phyloP scores from a whole-genome alignment of 805 yeast genomes.

The Wickerhamiella nectarea region DNA sequence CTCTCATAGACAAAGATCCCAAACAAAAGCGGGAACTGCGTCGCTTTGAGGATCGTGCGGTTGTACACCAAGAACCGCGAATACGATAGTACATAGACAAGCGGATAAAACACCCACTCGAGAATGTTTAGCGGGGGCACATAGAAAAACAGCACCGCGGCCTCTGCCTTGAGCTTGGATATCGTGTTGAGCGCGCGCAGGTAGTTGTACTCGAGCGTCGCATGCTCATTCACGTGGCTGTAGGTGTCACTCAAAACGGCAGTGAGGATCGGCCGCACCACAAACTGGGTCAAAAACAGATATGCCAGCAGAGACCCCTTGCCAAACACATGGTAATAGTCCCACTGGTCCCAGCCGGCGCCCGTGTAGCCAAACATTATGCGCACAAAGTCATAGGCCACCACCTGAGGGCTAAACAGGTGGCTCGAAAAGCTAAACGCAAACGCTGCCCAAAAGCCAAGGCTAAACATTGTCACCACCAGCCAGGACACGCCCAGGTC shows the following conservation, averaged over 20 bases:
- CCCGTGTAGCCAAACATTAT: slow-evolving; percentile 47
- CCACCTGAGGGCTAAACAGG: slow-evolving; percentile 30
- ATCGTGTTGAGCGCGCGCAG: slow-evolving; percentile 28
- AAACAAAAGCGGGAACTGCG: slow-evolving; percentile 28
- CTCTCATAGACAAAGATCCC: slow-evolving; percentile 26
- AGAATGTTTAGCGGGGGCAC: slow-evolving; percentile 28
- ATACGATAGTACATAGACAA: slow-evolving; percentile 24
- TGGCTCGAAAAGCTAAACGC: slow-evolving; percentile 37
- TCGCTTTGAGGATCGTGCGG: slow-evolving; percentile 26
- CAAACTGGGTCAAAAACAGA: slow-evolving; percentile 40
- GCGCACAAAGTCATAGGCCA: slow-evolving; percentile 39
- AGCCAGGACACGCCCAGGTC: slow-evolving; percentile 38
- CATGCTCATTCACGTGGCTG: slow-evolving; percentile 25
- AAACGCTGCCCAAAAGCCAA: slow-evolving; percentile 43
- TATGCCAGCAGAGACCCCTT: slow-evolving; percentile 36
- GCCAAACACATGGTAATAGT: slow-evolving; percentile 35
- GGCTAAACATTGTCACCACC: slow-evolving; percentile 35
- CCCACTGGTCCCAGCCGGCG: slow-evolving; percentile 46
- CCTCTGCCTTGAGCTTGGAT: slow-evolving; percentile 28
- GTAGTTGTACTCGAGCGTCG: slow-evolving; percentile 28
- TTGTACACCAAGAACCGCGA: slow-evolving; percentile 24
- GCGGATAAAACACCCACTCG: slow-evolving; percentile 25
- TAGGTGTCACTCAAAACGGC: slow-evolving; percentile 35
- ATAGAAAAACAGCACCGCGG: slow-evolving; percentile 26
- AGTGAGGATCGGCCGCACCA: slow-evolving; percentile 40